Base-by-base conservation (phyloP, 2,329 filamentous ascomycete genomes). In the Colletotrichum tamarilloi region DNA sequence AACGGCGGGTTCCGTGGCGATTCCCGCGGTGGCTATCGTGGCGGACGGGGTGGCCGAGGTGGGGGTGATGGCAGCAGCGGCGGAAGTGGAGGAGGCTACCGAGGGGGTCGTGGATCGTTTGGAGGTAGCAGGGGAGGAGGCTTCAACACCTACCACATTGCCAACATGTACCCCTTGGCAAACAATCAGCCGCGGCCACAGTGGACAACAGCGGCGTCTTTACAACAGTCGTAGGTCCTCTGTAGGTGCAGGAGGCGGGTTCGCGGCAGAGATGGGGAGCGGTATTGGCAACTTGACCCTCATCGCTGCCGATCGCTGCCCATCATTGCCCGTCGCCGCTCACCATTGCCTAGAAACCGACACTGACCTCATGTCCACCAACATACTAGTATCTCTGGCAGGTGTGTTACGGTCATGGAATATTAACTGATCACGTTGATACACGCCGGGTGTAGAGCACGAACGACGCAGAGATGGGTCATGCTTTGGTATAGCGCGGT, bases 1-100 rank as follows among this genome's bases (percentile, higher is more conserved):
- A 75, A 69, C 1, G 60, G 62, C 2, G 59, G 62, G 0, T 75
- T 60, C 6, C 68, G 74, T 12, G 74, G 74, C 2, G 62, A 55
- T 2, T 62, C 24, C 24, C 70, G 73, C 5, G 71, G 73, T 2
- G 64, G 67, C 4, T 53, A 59, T n/a, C 70, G 70, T 5, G 70
- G 70, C 1, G 70, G 70, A 4, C 58, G 65, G 2, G 70, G 70
- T 3, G 63, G 67, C 1, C 60, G 72, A 1, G 60, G 62, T 2
- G 58, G 69, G 0, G 59, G 62, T 4, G 68, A 46, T 3, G 60
- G 73, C 4, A 69, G 69, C 42, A 19, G 6, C 19, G 42, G 42
- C 7, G 42, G 38, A 19, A 42, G 19, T 2, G 60, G 62, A 3
- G 58, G 69, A 0, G 59, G 62, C 2, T 73, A 74, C 35, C 58